These are phyloP conservation scores for Leucaena leucocephala DNA, from an alignment of 306 rosid genomes.

Conservation along the genomic window DNA sequence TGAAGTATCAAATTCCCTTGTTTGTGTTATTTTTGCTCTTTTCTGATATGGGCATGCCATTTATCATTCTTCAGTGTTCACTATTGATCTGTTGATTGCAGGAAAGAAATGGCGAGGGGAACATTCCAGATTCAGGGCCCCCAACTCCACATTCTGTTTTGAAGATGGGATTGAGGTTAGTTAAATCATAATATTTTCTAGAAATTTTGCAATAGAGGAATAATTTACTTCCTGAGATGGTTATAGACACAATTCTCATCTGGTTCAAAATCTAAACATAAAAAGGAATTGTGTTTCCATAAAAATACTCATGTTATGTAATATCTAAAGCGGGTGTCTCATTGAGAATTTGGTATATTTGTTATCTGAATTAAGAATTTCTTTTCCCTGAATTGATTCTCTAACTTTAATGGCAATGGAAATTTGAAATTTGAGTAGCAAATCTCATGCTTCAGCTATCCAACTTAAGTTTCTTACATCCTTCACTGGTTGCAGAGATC, in stretches of 20 bases:
- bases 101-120: constrained; percentile 87
- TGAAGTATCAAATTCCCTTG: constrained; percentile 4
- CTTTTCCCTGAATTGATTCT: constrained; percentile 27
- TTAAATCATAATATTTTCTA: constrained; percentile 32
- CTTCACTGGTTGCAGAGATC: constrained; percentile 70
- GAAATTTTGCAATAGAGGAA: constrained; percentile 22
- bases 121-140: constrained; percentile 77
- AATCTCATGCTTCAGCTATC: neutral
- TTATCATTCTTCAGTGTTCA: constrained; percentile 31
- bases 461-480: constrained; percentile 30
- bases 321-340: constrained; percentile 11
- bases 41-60: constrained; percentile 13
- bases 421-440: constrained; percentile 28
- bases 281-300: neutral
- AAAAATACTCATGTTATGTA: constrained; percentile 11
- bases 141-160: constrained; percentile 74
- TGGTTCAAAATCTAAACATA: constrained; percentile 7
- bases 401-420: constrained; percentile 24
- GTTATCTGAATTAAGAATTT: constrained; percentile 21
- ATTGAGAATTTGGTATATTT: constrained; percentile 7
- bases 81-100: constrained; percentile 48
- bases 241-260: constrained; percentile 17
- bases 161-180: constrained; percentile 87
- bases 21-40: constrained; percentile 21
- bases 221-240: constrained; percentile 11